Evolutionary conservation across 2,329 filamentous ascomycete genomes (phyloP), one percentile per base, ranked within the genome.

Genomic region (Helminthosporium solani): DNA sequence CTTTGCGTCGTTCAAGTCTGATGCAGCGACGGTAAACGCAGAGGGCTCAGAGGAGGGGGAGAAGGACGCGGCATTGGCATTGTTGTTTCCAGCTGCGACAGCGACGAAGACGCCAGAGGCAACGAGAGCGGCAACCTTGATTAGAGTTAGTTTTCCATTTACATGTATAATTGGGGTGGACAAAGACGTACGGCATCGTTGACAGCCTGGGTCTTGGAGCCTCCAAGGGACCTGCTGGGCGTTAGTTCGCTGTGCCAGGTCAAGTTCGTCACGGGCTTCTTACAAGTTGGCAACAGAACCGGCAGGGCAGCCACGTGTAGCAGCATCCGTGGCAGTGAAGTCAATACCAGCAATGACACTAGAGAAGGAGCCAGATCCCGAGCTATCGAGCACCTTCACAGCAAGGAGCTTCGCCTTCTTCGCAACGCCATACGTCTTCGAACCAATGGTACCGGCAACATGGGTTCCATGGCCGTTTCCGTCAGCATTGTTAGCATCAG

Each of bases 21-120:
- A 61, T 1, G 71, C 70, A 27, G 61, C 71, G 9, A 73, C 66
- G 3, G 70, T 72, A 56, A 66, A 68, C 18, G 68, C 71, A 6
- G 53, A 53, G 4, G 63, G 57, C 37, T 68, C 64, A 1, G 64
- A 66, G 2, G 66, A 64, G 2, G 71, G 70, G 0, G 67, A 70
- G 25, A 46, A 56, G 49, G 54, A 54, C 2, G 42, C 37, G 0
- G 65, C 63, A 36, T 67, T 46, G 8, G 37, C 31, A 39, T 56
- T 60, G 8, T 58, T 53, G 42, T 74, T 73, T 8, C 71, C 69
- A 9, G 70, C 68, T 5, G 68, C 64, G 21, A 71, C 63, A 21
- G 58, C 63, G 30, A 72, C 51, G 54, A 71, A 72, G 8, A 71
- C 52, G 14, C 70, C 68, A 8, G 53, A 56, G 8, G 50, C 48